phyloP scores from a whole-genome alignment of 2,329 filamentous ascomycete species.

The Verticillium tricorpus region DNA sequence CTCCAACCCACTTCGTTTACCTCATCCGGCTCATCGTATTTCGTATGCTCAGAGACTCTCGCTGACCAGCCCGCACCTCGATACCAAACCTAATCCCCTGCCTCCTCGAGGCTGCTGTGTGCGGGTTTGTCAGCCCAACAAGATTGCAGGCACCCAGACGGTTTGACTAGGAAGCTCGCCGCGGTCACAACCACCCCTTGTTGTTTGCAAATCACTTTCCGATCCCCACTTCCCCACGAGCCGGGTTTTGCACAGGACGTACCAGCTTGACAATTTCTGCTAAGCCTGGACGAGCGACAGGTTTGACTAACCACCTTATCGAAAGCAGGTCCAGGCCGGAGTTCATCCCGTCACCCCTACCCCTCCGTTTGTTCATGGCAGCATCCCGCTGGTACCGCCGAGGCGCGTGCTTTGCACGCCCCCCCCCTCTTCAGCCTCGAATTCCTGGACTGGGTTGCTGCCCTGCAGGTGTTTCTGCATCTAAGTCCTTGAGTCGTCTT shows the following conservation, averaged over 20 bases:
- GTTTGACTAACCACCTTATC: neutral
- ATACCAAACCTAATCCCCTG: neutral
- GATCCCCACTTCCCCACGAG: neutral
- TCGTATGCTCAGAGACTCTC: conserved; percentile 3
- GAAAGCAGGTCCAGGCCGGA: neutral
- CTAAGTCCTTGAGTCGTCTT: neutral
- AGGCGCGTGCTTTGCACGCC: neutral
- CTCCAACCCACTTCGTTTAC: neutral
- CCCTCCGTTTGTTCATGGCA: neutral
- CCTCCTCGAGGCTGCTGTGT: conserved; percentile 4
- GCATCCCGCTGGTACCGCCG: neutral
- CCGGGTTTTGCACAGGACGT: neutral
- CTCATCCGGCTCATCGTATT: conserved; percentile 6
- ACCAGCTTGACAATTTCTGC: neutral
- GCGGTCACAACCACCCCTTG: neutral
- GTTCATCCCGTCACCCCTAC: neutral
- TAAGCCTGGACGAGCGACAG: neutral
- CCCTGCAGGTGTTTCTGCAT: neutral
- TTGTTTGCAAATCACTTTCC: neutral
- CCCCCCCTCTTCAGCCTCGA: neutral
- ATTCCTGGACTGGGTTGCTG: neutral
- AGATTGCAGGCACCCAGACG: neutral
- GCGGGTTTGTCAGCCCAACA: conserved; percentile 3
- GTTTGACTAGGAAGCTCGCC: neutral
- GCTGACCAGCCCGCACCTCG: neutral